Evolutionary conservation across 345 rosid genomes (phyloP).

Genomic region (Sapria himalayana): DNA sequence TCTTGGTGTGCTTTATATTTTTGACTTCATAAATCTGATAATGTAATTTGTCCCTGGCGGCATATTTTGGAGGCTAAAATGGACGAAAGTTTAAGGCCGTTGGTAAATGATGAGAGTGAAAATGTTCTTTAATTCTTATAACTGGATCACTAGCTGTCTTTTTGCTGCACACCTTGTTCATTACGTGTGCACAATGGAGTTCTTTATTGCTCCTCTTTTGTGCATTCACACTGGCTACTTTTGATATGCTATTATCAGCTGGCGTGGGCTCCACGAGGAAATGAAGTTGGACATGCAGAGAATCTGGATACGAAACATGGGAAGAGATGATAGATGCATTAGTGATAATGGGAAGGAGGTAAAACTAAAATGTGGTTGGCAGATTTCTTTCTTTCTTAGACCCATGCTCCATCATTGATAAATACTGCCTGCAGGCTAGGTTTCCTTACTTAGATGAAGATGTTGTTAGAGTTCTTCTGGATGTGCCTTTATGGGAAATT

Average conservation of each 20-base stretch:
- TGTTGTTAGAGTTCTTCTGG: conserved; percentile 55
- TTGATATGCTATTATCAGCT: conserved; percentile 20
- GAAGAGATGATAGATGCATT: conserved; percentile 87
- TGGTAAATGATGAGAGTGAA: too few species aligned
- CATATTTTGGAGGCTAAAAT: too few species aligned
- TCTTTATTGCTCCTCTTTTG: too few species aligned
- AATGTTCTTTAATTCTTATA: too few species aligned
- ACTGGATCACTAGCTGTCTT: too few species aligned
- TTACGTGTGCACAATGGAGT: too few species aligned
- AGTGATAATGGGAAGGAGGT: conserved; percentile 91
- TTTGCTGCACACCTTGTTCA: too few species aligned
- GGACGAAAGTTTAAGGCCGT: too few species aligned
- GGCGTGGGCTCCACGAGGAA: conserved; percentile 65
- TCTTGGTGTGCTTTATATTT: too few species aligned
- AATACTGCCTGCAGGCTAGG: conserved; percentile 30
- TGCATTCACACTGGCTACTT: too few species aligned
- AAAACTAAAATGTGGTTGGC: not conserved
- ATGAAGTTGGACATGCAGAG: conserved; percentile 98
- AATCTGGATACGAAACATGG: conserved; percentile 91
- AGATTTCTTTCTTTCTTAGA: not conserved
- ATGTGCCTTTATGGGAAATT: conserved; percentile 71
- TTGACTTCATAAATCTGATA: too few species aligned
- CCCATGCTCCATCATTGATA: not conserved
- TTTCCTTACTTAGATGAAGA: conserved; percentile 97
- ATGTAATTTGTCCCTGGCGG: too few species aligned